Conservation (phyloP, 2,329 filamentous ascomycete genomes). For the Aspergillus unguis region DNA sequence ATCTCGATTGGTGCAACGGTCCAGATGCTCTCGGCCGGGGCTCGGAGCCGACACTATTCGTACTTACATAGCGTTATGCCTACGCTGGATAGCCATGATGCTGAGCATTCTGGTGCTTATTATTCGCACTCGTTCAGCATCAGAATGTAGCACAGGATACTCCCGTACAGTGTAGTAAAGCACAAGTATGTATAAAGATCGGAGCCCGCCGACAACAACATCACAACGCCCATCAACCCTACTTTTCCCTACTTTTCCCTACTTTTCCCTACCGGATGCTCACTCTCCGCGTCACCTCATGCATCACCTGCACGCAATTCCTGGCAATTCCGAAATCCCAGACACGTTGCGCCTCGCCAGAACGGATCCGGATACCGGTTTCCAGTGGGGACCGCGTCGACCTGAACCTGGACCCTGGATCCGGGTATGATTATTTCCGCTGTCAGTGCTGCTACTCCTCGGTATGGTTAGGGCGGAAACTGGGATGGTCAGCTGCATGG, state of each 20-base stretch:
- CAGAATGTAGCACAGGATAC: too few relatives aligned
- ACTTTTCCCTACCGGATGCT: constrained; percentile 3
- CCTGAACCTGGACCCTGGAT: neutral
- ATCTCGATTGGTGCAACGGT: constrained; percentile 7
- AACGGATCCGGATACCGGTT: neutral
- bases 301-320: neutral
- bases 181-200: neutral
- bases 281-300: neutral
- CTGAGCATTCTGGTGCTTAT: too few relatives aligned
- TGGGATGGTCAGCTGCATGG: too few relatives aligned
- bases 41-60: constrained; percentile 5
- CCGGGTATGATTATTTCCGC: neutral
- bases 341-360: neutral
- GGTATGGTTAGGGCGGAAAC: too few relatives aligned
- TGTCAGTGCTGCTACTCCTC: too few relatives aligned
- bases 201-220: neutral
- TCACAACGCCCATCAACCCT: too few relatives aligned
- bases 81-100: neutral
- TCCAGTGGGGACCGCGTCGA: neutral
- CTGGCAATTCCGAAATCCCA: too few relatives aligned
- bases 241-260: neutral
- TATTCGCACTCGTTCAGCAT: too few relatives aligned
- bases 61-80: neutral
- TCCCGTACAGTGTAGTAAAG: too few relatives aligned
- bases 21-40: constrained; percentile 1